Conservation (phyloP, 202 grass and related monocot species). For the Carex arenaria region DNA sequence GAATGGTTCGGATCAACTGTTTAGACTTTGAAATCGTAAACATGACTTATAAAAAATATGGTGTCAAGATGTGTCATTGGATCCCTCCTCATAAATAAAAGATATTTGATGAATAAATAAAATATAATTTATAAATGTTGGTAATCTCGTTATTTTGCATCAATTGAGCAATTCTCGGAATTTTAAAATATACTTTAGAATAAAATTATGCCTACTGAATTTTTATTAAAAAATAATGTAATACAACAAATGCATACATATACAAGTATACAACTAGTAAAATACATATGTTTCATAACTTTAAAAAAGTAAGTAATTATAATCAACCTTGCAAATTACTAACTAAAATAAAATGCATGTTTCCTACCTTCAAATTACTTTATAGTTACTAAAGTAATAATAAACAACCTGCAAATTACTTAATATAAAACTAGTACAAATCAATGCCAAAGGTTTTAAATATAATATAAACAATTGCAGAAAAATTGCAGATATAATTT, state of each 20-base stretch:
- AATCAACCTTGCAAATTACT: neutral
- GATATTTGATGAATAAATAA: too few relatives aligned
- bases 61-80: too few relatives aligned
- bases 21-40: too few relatives aligned
- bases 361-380: neutral
- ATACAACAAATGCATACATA: neutral
- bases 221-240: too few relatives aligned
- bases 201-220: too few relatives aligned
- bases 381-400: neutral
- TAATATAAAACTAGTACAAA: neutral
- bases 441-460: neutral
- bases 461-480: neutral
- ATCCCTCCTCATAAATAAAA: too few relatives aligned
- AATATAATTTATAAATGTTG: too few relatives aligned
- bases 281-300: neutral
- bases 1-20: too few relatives aligned
- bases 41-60: too few relatives aligned
- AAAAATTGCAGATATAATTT: neutral
- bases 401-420: neutral
- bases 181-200: too few relatives aligned
- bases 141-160: too few relatives aligned
- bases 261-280: neutral
- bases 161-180: too few relatives aligned
- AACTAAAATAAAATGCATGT: neutral
- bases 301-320: neutral